Evolutionary conservation across 768 basidiomycete genomes (phyloP), one percentile per base, ranked within the genome.

Genomic region (Crassisporium funariophilum): DNA sequence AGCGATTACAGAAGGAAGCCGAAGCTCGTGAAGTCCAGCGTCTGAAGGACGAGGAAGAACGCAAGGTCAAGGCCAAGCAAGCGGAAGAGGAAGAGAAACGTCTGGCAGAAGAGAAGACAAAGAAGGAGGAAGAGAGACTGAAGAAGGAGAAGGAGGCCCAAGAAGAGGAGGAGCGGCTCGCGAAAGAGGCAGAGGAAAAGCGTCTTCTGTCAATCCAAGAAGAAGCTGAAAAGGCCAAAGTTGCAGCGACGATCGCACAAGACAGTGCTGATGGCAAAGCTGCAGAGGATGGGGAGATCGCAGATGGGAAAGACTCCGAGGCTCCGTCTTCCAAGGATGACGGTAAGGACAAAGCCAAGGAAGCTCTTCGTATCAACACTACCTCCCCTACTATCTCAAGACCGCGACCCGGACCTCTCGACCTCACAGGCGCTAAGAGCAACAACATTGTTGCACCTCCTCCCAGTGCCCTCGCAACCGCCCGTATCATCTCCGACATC

Each of bases 401-500:
- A 45, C 79, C 72, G 33, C 81, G 87, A 21, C 89, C 90, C 19
- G 88, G 82, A 44, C 86, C 79, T 23, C 80, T 92, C 24, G 84
- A 92, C 57, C 79, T 92, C 33, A 74, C 80, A 8, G 70, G 65
- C 10, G 70, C 84, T 7, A 77, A 73, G 58, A 72, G 64, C 33
- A 60, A 60, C 73, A 36, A 50, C 25, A 54, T 57, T n/a, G 59
- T 77, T 16, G 65, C 72, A 5, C 64, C 80, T 33, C 76, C 79
- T 45, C 81, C 79, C 35, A 86, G 84, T 40, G 83, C 86, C 0
- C 72, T 98, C 34, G 82, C 84, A 11, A 86, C 90, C 8, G 95
- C 95, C 27, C 82, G 85, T 42, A 80, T 83, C 52, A 95, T 99
- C 54, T 84, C 88, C 40, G 87, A 95, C 65, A 79, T 98, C 37